These are phyloP conservation scores for Myrmaecium sp. DNA, from an alignment of 2,329 filamentous ascomycete genomes.

Conservation along the genomic window DNA sequence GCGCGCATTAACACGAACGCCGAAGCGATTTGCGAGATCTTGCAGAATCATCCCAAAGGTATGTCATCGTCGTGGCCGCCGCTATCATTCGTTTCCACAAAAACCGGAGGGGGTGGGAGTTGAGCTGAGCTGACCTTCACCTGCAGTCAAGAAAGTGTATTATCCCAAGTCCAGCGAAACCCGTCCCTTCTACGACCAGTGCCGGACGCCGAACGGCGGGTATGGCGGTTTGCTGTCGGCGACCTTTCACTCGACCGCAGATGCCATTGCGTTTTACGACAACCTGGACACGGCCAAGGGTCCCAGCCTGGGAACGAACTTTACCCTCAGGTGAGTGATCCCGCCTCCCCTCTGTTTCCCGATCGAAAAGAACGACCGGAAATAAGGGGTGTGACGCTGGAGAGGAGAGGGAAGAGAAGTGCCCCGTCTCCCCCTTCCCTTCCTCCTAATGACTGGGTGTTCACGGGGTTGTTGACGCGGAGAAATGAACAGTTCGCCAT, in stretches of 20 bases:
- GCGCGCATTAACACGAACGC: constrained; percentile 74
- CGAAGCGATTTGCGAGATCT: constrained; percentile 60
- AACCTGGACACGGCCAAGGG: constrained; percentile 77
- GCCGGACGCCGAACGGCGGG: constrained; percentile 54
- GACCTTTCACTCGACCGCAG: constrained; percentile 52
- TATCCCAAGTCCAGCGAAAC: constrained; percentile 72
- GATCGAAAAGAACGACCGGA: constrained; percentile 1
- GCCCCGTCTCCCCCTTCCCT: too few relatives aligned
- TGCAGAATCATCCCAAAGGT: constrained; percentile 41
- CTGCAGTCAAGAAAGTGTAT: constrained; percentile 55
- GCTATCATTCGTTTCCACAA: neutral
- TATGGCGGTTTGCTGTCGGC: constrained; percentile 84
- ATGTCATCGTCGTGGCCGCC: constrained; percentile 6
- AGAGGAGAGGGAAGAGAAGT: too few relatives aligned
- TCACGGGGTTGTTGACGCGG: too few relatives aligned
- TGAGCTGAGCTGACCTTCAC: constrained; percentile 6
- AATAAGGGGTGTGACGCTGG: neutral
- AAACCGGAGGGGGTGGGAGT: neutral
- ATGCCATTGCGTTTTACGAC: constrained; percentile 74
- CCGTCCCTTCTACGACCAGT: constrained; percentile 59
- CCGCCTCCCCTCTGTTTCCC: too few relatives aligned
- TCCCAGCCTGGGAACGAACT: constrained; percentile 90
- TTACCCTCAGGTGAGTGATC: constrained; percentile 51
- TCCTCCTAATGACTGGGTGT: too few relatives aligned
- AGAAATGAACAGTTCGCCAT: constrained; percentile 47